A percentile compares a stretch with the other conserved stretches of the same genome.
These are phyloP conservation scores for Brassica balearica DNA, from an alignment of 441 rosid genomes.

Conservation along the genomic window DNA sequence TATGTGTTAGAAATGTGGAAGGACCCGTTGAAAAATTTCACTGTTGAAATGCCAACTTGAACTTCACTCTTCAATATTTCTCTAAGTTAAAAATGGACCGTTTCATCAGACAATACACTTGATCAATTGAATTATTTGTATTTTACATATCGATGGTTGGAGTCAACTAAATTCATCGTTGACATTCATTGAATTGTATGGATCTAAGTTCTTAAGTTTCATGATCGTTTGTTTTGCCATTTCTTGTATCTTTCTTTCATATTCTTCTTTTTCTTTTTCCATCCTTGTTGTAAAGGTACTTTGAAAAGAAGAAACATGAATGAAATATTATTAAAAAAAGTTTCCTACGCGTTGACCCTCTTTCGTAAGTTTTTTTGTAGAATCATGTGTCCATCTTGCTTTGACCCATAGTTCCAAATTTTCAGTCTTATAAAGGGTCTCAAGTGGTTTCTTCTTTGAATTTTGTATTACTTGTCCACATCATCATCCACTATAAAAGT, in stretches of 20 bases:
- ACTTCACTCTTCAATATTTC: no score
- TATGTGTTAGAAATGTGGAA: no score
- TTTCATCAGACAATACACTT: no score
- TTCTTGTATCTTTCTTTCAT: no score
- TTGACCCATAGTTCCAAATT: slow-evolving; percentile 16
- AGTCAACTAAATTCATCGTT: slow-evolving; percentile 23
- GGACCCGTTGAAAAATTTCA: no score
- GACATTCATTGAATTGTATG: not conserved
- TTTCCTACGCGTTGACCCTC: slow-evolving; percentile 21
- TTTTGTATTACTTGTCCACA: slow-evolving; percentile 19
- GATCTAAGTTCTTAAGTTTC: not conserved
- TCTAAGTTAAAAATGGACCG: no score
- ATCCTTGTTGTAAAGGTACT: no score
- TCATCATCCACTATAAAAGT: slow-evolving; percentile 5
- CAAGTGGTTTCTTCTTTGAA: slow-evolving; percentile 30
- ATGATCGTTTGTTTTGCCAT: no score
- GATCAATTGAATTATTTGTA: not conserved
- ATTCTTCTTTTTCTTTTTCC: no score
- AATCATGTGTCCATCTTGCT: slow-evolving; percentile 11
- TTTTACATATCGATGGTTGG: not conserved
- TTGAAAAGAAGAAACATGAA: no score
- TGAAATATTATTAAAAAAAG: no score
- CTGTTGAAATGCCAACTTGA: no score
- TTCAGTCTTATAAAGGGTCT: slow-evolving; percentile 10
- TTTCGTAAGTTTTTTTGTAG: slow-evolving; percentile 17